phyloP scores from a whole-genome alignment of 2,329 filamentous ascomycete genomes.

The Dothiorella sarmentorum region DNA sequence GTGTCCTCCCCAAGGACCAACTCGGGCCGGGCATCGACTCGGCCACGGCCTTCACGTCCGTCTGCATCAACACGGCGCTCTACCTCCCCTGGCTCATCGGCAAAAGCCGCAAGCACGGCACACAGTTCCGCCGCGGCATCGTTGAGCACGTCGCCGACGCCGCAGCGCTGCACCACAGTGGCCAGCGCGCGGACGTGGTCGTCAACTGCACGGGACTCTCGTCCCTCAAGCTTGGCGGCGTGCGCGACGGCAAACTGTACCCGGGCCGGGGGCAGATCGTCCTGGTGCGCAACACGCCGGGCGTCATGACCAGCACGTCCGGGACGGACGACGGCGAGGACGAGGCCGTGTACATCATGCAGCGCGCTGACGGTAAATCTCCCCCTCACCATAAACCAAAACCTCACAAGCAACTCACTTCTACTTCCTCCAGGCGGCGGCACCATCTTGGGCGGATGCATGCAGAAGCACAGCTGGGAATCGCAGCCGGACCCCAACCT shows the following conservation, averaged over 20 bases:
- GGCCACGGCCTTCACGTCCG: slow-evolving; percentile 72
- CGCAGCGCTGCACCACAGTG: slow-evolving; percentile 55
- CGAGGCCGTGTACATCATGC: slow-evolving; percentile 80
- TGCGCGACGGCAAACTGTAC: slow-evolving; percentile 68
- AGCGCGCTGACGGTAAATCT: slow-evolving; percentile 54
- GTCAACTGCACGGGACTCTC: slow-evolving; percentile 84
- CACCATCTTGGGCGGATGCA: slow-evolving; percentile 81
- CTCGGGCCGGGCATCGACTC: slow-evolving; percentile 65
- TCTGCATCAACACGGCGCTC: slow-evolving; percentile 86
- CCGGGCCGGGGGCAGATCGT: slow-evolving; percentile 82
- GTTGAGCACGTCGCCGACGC: slow-evolving; percentile 71
- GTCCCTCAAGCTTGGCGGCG: slow-evolving; percentile 73
- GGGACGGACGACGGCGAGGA: slow-evolving; percentile 70
- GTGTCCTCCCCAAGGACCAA: slow-evolving; percentile 52
- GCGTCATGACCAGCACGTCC: slow-evolving; percentile 65
- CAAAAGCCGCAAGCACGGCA: slow-evolving; percentile 72
- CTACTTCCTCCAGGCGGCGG: slow-evolving; percentile 59
- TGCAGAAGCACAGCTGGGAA: slow-evolving; percentile 78
- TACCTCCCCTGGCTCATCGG: slow-evolving; percentile 85
- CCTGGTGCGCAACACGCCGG: slow-evolving; percentile 73
- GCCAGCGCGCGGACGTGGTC: slow-evolving; percentile 61
- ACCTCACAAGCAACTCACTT: neutral
- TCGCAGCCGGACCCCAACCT: slow-evolving; percentile 72
- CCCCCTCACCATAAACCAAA: slow-evolving; percentile 21
- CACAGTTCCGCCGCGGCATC: slow-evolving; percentile 49